These are phyloP conservation scores for Aphanomyces astaci DNA, from an alignment of 352 stramenopile genomes.

Conservation along the genomic window DNA sequence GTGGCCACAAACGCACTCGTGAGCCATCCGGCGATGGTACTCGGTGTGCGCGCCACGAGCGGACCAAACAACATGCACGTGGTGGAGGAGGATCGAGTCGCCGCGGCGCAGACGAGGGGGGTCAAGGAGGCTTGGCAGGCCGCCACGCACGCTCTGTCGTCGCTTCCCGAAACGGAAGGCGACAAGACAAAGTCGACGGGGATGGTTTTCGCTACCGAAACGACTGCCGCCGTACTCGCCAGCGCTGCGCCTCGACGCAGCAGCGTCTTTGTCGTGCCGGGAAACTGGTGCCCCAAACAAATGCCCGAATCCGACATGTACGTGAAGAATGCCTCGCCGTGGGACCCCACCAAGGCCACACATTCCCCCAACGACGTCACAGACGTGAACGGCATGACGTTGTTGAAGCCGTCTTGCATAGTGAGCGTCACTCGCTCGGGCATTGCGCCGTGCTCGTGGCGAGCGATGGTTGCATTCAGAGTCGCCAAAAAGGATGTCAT, in stretches of 20 bases:
- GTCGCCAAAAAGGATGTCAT: background rate
- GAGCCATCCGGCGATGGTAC: background rate
- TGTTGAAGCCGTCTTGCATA: background rate
- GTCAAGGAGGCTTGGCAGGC: background rate
- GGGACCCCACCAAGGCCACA: background rate
- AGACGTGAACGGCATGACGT: slow-evolving; percentile 3
- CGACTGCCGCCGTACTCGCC: background rate
- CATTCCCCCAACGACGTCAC: slow-evolving; percentile 12
- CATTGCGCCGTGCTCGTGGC: background rate
- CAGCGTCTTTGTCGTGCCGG: background rate
- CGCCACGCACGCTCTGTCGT: background rate
- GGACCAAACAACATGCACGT: slow-evolving; percentile 8
- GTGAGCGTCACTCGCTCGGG: background rate
- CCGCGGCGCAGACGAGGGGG: too few species aligned
- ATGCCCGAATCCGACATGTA: background rate
- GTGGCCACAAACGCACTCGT: background rate
- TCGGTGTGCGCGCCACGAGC: background rate
- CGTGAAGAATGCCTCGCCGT: slow-evolving; percentile 8
- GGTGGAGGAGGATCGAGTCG: background rate
- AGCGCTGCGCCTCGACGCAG: too few species aligned
- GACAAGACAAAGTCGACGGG: slow-evolving; percentile 5
- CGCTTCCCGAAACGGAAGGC: background rate
- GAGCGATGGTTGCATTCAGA: background rate
- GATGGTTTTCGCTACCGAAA: background rate
- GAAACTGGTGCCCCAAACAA: background rate